Base-by-base conservation (phyloP, 2,329 filamentous ascomycete species). In the Aspergillus pseudoglaucus region DNA sequence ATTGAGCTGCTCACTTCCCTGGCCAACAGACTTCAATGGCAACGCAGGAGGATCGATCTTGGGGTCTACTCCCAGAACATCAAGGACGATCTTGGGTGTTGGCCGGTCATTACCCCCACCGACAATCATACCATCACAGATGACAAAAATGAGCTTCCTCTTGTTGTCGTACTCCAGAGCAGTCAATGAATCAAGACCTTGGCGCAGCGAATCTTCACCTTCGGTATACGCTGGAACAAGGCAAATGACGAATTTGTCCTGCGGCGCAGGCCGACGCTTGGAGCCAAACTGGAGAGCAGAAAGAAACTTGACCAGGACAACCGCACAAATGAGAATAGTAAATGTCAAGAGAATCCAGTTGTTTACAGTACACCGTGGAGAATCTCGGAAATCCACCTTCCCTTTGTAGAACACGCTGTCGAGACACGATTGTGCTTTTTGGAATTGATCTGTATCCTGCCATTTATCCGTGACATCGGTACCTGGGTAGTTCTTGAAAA, bases 171-270 rank as follows among this genome's bases (percentile, higher is more conserved):
- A 98, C 58, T 95, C 86, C 14, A 98, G 79, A 10, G 90, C 89
- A 14, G 93, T 96, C 50, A 97, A 78, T 1, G 93, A 97, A 66
- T 98, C 93, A 2, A 98, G 78, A 45, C 90, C 91, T 64, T 95
- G 94, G 47, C 93, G 80, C 7, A 98, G 75, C 3, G 90, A 91
- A 60, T 98, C 93, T 75, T 98, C 93, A 59, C 90, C 93, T 75
- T 98, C 93, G 0, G 93, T 98, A 64, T 98, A 98, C 4, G 93
- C 93, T 8, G 93, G 93, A 27, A 98, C 90, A 68, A 96, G 90
- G 70, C 93, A 97, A 57, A 98, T 97, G 59, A 98, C 90, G 60
- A 98, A 98, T 66, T 97, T 98, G 70, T 98, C 93, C 68, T 97
- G 93, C 33, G 90, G 87, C 5, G 87, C 80, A 2, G 93, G 93